Evolutionary conservation across 2,329 filamentous ascomycete species (phyloP).

Genomic region (Cytospora mali): DNA sequence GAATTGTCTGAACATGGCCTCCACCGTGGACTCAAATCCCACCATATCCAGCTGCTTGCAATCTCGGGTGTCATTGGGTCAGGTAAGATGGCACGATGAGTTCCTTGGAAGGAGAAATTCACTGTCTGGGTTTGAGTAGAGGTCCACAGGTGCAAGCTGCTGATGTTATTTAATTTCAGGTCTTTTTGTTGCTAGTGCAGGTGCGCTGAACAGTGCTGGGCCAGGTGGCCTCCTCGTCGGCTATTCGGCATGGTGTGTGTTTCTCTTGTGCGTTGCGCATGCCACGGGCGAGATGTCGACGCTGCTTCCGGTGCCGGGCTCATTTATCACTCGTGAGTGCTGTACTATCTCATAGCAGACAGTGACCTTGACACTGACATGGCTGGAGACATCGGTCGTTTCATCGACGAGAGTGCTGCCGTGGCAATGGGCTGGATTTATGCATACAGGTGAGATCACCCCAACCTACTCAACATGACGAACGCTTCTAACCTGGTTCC

Average conservation of each 20-base stretch:
- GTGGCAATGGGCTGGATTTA: conserved; percentile 1
- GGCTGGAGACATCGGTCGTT: conserved; percentile 20
- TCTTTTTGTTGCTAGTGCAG: neutral
- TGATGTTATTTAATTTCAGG: neutral
- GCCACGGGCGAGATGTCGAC: conserved; percentile 11
- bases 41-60: conserved; percentile 24
- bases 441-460: neutral
- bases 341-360: no score
- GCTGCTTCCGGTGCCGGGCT: no score
- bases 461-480: neutral
- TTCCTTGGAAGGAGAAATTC: neutral
- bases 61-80: conserved; percentile 14
- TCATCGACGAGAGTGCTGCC: neutral
- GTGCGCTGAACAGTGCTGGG: neutral
- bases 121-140: neutral
- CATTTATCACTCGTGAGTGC: no score
- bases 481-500: no score
- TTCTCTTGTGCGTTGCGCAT: conserved; percentile 22
- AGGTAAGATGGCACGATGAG: neutral
- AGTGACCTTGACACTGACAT: neutral
- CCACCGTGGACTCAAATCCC: conserved; percentile 21
- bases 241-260: conserved; percentile 22
- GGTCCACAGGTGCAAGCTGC: neutral
- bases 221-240: conserved; percentile 17
- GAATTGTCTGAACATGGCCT: conserved; percentile 21